Evolutionary conservation across 2,329 filamentous ascomycete species (phyloP).

Genomic region (Phyllachora maydis): DNA sequence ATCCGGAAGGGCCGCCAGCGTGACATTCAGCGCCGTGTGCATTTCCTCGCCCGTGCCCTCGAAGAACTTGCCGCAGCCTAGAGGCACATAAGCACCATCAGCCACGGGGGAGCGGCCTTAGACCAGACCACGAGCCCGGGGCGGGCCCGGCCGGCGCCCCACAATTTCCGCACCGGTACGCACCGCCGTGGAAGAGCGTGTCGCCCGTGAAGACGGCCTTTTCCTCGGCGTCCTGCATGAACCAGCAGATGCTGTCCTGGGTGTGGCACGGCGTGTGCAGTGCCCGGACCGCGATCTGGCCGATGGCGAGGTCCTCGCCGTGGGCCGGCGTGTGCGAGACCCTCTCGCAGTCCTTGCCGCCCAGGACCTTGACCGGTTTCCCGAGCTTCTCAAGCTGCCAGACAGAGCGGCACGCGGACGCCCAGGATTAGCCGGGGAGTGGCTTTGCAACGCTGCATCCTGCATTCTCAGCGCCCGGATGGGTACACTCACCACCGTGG

Average conservation of each 20-base stretch:
- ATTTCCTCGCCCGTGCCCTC: constrained; percentile 81
- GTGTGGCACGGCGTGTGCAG: constrained; percentile 97
- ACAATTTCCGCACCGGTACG: no score
- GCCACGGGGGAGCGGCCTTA: no score
- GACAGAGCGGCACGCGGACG: no score
- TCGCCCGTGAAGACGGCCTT: constrained; percentile 87
- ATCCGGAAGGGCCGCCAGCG: constrained; percentile 59
- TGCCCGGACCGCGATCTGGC: constrained; percentile 57
- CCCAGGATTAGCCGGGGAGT: no score
- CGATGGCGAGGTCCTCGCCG: constrained; percentile 62
- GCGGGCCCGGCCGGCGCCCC: no score
- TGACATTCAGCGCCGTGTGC: constrained; percentile 80
- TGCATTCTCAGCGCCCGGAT: no score
- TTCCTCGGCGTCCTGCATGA: constrained; percentile 57
- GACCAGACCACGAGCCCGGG: no score
- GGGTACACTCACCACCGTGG: constrained; percentile 43
- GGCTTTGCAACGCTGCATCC: no score
- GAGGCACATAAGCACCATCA: background rate
- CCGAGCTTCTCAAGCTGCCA: constrained; percentile 21
- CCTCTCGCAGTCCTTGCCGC: constrained; percentile 65
- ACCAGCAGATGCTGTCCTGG: constrained; percentile 95
- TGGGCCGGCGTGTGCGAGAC: constrained; percentile 63
- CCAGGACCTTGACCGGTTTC: constrained; percentile 49
- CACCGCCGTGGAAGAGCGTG: constrained; percentile 84
- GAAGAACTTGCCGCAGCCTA: constrained; percentile 89